Evolutionary conservation across 1,139 yeast genomes (phyloP).

Genomic region (Scheffersomyces stambukii): DNA sequence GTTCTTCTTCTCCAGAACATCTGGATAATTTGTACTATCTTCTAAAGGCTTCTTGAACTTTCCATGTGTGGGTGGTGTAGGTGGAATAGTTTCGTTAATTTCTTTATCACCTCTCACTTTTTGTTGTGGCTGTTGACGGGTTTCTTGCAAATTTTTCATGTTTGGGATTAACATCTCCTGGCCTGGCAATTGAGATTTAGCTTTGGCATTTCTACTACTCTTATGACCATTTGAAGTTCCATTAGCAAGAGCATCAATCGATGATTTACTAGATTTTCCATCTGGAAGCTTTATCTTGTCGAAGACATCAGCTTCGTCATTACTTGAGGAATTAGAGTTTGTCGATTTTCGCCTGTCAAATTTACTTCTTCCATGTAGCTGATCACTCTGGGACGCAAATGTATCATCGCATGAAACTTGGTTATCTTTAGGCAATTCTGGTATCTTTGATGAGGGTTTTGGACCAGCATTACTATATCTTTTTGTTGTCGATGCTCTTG

Average conservation of each 20-base stretch:
- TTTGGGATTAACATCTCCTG: slow-evolving; percentile 37
- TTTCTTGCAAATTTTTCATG: slow-evolving; percentile 3
- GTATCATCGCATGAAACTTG: slow-evolving; percentile 25
- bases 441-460: slow-evolving; percentile 32
- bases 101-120: slow-evolving; percentile 25
- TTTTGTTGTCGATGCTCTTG: slow-evolving; percentile 19
- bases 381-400: slow-evolving; percentile 32
- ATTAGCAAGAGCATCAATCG: slow-evolving; percentile 12
- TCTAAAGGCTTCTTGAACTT: slow-evolving; percentile 23
- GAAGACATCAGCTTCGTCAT: slow-evolving; percentile 25
- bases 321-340: slow-evolving; percentile 14
- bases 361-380: slow-evolving; percentile 13
- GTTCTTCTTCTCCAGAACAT: slow-evolving; percentile 13
- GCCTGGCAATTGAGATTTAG: slow-evolving; percentile 32
- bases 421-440: slow-evolving; percentile 24
- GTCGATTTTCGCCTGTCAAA: slow-evolving; percentile 13
- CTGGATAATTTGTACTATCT: slow-evolving; percentile 27
- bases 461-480: slow-evolving; percentile 16
- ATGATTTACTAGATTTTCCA: slow-evolving; percentile 15
- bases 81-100: slow-evolving; percentile 13
- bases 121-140: slow-evolving; percentile 14
- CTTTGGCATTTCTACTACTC: slow-evolving; percentile 9
- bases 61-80: slow-evolving; percentile 16
- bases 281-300: slow-evolving; percentile 45
- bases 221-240: slow-evolving; percentile 5